A percentile compares a stretch with the other conserved stretches of the same genome.
Evolutionary conservation across 257 asterid species (phyloP).

Genomic region (Ophiorrhiza pumila): DNA sequence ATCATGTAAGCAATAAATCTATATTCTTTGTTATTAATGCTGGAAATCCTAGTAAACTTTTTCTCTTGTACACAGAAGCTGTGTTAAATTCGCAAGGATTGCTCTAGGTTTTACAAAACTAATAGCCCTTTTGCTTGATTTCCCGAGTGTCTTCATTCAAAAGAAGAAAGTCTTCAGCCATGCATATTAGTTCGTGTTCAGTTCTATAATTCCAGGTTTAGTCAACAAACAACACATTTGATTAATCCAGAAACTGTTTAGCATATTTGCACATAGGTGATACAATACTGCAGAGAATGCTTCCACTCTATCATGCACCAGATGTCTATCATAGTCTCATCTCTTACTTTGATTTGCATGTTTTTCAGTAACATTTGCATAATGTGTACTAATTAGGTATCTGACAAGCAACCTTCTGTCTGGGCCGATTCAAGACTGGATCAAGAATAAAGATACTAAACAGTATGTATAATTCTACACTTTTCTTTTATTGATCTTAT

Average conservation of each 20-base stretch:
- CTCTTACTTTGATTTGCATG: not conserved
- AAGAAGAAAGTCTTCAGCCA: not conserved
- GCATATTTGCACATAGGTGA: not conserved
- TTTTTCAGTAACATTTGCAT: not conserved
- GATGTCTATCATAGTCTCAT: not conserved
- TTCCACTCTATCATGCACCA: not conserved
- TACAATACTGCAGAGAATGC: not conserved
- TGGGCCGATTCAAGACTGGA: conserved; percentile 46
- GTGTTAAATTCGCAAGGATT: not conserved
- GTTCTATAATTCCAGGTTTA: not conserved
- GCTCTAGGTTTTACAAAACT: not conserved
- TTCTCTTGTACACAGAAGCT: not conserved
- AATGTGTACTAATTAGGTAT: conserved; percentile 29
- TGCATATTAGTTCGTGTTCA: no score
- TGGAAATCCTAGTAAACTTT: not conserved
- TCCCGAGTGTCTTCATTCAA: not conserved
- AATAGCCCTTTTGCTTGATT: not conserved
- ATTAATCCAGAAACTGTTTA: not conserved
- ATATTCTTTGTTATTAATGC: not conserved
- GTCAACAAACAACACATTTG: not conserved
- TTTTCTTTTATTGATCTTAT: not conserved
- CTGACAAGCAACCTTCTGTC: conserved; percentile 47
- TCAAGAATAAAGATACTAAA: conserved; percentile 16
- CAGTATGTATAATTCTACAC: conserved; percentile 27
- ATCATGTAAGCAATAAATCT: conserved; percentile 28